These are phyloP conservation scores for Plasmodium knowlesi DNA, from an alignment of 169 alveolate genomes.

Conservation along the genomic window DNA sequence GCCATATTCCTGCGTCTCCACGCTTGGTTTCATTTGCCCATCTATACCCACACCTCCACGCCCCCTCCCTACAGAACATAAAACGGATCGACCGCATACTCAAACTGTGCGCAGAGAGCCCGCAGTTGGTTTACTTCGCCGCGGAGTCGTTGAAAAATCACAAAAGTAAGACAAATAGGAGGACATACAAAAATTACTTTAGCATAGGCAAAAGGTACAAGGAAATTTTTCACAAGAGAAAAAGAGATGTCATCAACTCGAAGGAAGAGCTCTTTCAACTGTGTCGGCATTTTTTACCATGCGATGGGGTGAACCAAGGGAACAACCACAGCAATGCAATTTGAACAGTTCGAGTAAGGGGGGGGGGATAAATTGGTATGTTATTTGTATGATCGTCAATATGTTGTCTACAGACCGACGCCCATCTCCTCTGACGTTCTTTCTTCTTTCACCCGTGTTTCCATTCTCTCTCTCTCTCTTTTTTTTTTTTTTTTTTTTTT, in stretches of 20 bases:
- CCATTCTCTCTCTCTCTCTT: not conserved
- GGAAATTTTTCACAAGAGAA: slow-evolving; percentile 40
- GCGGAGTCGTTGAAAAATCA: slow-evolving; percentile 36
- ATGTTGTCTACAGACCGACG: not conserved
- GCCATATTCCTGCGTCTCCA: not conserved
- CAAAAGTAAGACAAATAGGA: slow-evolving; percentile 12
- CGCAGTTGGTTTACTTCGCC: slow-evolving; percentile 60
- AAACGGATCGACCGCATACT: slow-evolving; percentile 69
- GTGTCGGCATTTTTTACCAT: slow-evolving; percentile 12
- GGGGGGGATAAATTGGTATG: not conserved
- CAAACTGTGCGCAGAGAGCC: slow-evolving; percentile 50
- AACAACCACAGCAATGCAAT: not conserved
- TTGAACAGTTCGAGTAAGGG: too few relatives aligned
- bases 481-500: not conserved
- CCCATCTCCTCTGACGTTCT: not conserved
- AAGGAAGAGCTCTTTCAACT: slow-evolving; percentile 1
- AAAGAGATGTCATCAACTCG: slow-evolving; percentile 42
- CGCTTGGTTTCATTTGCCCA: not conserved
- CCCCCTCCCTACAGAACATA: slow-evolving; percentile 12
- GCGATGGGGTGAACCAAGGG: not conserved
- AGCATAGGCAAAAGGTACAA: slow-evolving; percentile 24
- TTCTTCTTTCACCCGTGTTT: not conserved
- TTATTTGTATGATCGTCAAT: not conserved
- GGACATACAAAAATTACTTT: slow-evolving; percentile 46
- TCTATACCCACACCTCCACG: not conserved